Conservation (phyloP, 352 stramenopile species). For the Phytophthora ohioensis region DNA sequence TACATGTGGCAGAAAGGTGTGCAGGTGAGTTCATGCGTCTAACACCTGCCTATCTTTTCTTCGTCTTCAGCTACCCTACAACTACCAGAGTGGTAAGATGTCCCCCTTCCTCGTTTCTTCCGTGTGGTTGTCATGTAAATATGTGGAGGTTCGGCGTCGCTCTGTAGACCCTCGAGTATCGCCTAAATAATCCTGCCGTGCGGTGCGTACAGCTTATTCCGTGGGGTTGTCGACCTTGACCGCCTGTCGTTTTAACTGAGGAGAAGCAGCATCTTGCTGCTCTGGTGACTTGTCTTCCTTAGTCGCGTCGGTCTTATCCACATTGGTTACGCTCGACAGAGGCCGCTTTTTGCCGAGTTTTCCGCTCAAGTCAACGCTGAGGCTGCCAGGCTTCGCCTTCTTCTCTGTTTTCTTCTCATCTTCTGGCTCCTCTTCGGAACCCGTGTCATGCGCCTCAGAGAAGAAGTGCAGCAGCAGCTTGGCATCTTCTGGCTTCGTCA, state of each 20-base stretch:
- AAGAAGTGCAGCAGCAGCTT: slow-evolving; percentile 85
- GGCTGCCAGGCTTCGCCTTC: slow-evolving; percentile 18
- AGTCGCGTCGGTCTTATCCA: slow-evolving; percentile 7
- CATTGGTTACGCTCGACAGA: slow-evolving; percentile 39
- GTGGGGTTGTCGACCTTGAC: slow-evolving; percentile 53
- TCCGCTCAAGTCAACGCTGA: slow-evolving; percentile 41
- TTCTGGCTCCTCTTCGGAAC: slow-evolving; percentile 38
- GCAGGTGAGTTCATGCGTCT: slow-evolving; percentile 33
- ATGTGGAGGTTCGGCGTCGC: slow-evolving; percentile 35
- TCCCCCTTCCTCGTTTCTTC: slow-evolving; percentile 25
- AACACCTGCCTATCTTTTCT: slow-evolving; percentile 35
- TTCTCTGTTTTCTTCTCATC: slow-evolving; percentile 24
- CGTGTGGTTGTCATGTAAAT: slow-evolving; percentile 43
- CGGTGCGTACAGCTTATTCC: slow-evolving; percentile 37
- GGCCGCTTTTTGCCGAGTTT: slow-evolving; percentile 74
- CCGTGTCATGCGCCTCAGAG: slow-evolving; percentile 58
- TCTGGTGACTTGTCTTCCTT: slow-evolving; percentile 19
- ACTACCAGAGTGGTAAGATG: slow-evolving; percentile 40
- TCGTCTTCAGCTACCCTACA: slow-evolving; percentile 44
- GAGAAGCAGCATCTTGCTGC: slow-evolving; percentile 20
- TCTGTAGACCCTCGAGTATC: slow-evolving; percentile 34
- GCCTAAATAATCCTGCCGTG: slow-evolving; percentile 52
- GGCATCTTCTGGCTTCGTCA: slow-evolving; percentile 70
- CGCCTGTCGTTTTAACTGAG: slow-evolving; percentile 54
- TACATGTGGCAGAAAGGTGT: slow-evolving; percentile 39